These are phyloP conservation scores for Penicillium freii DNA, from an alignment of 2,329 filamentous ascomycete species.

Conservation along the genomic window DNA sequence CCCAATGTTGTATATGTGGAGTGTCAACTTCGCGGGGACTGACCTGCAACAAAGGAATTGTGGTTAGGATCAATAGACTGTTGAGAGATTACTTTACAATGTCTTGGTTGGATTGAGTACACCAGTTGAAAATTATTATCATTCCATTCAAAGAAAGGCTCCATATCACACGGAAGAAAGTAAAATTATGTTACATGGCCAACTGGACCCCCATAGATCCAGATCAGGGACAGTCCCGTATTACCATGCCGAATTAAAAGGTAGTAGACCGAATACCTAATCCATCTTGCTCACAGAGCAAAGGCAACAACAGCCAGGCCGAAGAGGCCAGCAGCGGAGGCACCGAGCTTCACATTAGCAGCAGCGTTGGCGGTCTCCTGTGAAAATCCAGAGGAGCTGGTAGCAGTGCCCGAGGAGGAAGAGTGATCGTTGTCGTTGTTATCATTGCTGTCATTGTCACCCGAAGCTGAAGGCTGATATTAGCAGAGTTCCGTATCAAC, in stretches of 20 bases:
- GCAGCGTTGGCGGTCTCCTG: slow-evolving; percentile 32
- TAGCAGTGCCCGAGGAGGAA: slow-evolving; percentile 16
- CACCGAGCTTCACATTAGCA: slow-evolving; percentile 31
- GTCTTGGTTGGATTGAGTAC: not conserved
- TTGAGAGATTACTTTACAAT: not conserved
- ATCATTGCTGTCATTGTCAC: slow-evolving; percentile 11
- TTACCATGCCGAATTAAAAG: not conserved
- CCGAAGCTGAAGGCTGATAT: slow-evolving; percentile 14
- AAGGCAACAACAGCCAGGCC: slow-evolving; percentile 39
- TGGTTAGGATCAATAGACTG: no score
- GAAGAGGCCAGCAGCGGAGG: slow-evolving; percentile 35
- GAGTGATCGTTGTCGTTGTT: slow-evolving; percentile 14
- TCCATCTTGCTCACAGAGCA: slow-evolving; percentile 32
- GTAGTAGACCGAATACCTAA: not conserved
- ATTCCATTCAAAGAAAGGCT: slow-evolving; percentile 8
- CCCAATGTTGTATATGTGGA: not conserved
- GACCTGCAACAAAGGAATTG: not conserved
- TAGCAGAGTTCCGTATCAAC: not conserved
- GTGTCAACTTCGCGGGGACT: not conserved
- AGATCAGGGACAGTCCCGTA: not conserved
- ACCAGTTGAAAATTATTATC: not conserved
- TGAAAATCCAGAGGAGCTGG: slow-evolving; percentile 11
- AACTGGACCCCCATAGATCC: not conserved
- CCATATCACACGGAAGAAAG: slow-evolving; percentile 16
- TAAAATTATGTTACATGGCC: not conserved